Evolutionary conservation across 23 red algal genomes (phyloP).

Genomic region (Chondrus crispus): DNA sequence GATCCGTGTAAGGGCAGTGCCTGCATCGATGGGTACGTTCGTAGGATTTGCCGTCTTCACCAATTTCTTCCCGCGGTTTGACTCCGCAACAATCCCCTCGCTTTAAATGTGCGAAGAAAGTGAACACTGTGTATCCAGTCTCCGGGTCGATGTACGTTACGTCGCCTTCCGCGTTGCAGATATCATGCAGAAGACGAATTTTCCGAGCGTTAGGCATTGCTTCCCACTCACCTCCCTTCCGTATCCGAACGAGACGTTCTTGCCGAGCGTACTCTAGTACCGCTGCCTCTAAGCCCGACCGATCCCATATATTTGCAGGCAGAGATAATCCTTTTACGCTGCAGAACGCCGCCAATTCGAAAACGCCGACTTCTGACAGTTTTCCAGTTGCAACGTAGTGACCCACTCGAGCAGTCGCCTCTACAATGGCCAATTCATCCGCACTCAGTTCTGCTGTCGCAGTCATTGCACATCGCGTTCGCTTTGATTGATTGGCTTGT

Average conservation of each 20-base stretch:
- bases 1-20: constrained; percentile 58
- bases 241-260: not conserved
- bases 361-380: not conserved
- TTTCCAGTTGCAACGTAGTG: not conserved
- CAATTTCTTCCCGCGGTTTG: not conserved
- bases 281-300: not conserved
- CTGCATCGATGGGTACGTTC: constrained; percentile 63
- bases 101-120: constrained; percentile 28
- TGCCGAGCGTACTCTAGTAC: not conserved
- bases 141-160: constrained; percentile 64
- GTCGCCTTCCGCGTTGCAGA: constrained; percentile 63
- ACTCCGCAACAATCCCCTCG: constrained; percentile 62
- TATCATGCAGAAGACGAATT: constrained; percentile 29
- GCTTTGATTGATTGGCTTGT: too few relatives aligned
- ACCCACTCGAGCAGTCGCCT: not conserved
- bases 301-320: constrained; percentile 29
- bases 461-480: too few relatives aligned
- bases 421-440: not conserved
- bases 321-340: constrained; percentile 14
- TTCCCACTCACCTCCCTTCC: constrained; percentile 1
- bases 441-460: too few relatives aligned
- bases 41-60: not conserved
- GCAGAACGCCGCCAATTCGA: constrained; percentile 17
- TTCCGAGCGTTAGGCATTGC: not conserved
- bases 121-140: constrained; percentile 64